Base-by-base conservation (phyloP, 2,329 filamentous ascomycete species). In the Fusarium nelsonii region DNA sequence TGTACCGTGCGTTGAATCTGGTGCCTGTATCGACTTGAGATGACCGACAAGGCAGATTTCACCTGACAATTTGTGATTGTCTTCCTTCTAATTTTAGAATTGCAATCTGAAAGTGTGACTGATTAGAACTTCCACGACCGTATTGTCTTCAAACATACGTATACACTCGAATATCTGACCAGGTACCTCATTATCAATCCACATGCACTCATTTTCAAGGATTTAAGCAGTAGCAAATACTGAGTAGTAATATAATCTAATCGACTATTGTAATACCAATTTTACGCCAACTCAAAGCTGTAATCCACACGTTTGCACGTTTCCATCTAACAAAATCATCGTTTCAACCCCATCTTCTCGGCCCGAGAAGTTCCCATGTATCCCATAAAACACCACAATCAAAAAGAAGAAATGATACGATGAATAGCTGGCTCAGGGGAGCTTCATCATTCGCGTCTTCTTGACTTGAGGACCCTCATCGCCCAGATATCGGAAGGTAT, bases 401-500 rank as follows among this genome's bases (percentile, higher is more conserved):
- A 50, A 34, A 23, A 1, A 16, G 18, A 48, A 37, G 10, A 5
- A 15, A 12, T 3, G 2, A 45, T 14, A 10, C 8, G 8, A 9
- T 14, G 15, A 14, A 11, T 8, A 15, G 3, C n/a, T 3, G 5
- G 8, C 36, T 59, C 16, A 63, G 26, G 60, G 58, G 20, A 63
- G 58, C 37, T 34, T 63, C 60, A 63, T 63, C 60, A 63, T 63
- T 9, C 60, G 37, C 4, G 60, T 63, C 20, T 44, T 58, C 50
- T 63, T 63, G 1, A 63, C 58, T n/a, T 63, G 18, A 26, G 60
- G 58, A 3, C 60, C 60, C 5, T 63, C 60, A 2, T 56, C 54
- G 0, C 60, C 60, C 12, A 63, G 12, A 4, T 63, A 63, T 8
- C 60, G 43, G 20, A 63, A 63, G 1, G 60, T 63, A 11, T 63